These are phyloP conservation scores for Pisolithus marmoratus DNA, from an alignment of 768 basidiomycete species.

Conservation along the genomic window DNA sequence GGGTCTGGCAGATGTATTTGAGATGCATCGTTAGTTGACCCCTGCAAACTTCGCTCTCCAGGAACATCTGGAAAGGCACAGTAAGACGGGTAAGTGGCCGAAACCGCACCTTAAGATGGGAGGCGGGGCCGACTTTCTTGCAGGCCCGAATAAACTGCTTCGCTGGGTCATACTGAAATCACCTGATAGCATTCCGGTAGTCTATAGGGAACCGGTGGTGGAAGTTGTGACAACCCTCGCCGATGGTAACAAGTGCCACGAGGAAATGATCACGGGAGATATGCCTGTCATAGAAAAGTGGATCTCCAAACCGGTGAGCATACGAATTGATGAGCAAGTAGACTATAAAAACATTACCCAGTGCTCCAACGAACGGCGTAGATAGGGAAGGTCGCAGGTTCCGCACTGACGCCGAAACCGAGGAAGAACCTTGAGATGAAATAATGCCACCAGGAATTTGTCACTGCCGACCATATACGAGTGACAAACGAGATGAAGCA, in stretches of 20 bases:
- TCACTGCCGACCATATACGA: conserved; percentile 51
- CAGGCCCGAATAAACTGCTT: conserved; percentile 77
- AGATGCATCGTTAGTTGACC: conserved; percentile 93
- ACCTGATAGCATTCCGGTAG: conserved; percentile 91
- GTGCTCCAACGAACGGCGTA: conserved; percentile 37
- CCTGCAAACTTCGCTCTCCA: conserved; percentile 72
- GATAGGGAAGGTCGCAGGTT: conserved; percentile 56
- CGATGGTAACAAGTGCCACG: conserved; percentile 86
- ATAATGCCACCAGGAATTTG: conserved; percentile 53
- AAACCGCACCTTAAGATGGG: conserved; percentile 46
- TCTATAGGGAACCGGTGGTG: conserved; percentile 98
- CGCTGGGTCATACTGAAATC: conserved; percentile 88
- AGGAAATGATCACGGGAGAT: conserved; percentile 88
- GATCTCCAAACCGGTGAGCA: conserved; percentile 92
- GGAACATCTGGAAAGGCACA: conserved; percentile 37
- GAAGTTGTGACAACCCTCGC: conserved; percentile 98
- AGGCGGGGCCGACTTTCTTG: conserved; percentile 43
- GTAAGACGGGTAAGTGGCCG: not conserved
- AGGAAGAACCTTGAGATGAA: conserved; percentile 52
- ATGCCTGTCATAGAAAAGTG: conserved; percentile 93
- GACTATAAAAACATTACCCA: conserved; percentile 43
- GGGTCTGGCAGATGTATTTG: conserved; percentile 74
- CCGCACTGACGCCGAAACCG: conserved; percentile 44
- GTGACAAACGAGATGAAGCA: conserved; percentile 51
- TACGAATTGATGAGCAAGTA: conserved; percentile 95